Conservation (phyloP, 2,329 filamentous ascomycete genomes). For the Talaromyces sp. region DNA sequence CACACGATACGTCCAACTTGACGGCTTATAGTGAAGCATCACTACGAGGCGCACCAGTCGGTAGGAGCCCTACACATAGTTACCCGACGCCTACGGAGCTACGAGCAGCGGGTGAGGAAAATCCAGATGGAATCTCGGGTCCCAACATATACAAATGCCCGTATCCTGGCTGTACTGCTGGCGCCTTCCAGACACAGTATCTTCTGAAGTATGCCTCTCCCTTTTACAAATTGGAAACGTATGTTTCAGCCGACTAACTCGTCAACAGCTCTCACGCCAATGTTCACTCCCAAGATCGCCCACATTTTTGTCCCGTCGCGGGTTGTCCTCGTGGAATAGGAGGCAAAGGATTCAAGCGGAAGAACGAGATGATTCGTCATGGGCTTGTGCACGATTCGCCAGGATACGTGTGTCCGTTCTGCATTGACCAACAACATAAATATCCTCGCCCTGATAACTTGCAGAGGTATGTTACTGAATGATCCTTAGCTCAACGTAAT, state of each 20-base stretch:
- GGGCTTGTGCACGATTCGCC: constrained; percentile 91
- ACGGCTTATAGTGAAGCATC: constrained; percentile 29
- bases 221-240: neutral
- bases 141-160: constrained; percentile 51
- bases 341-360: constrained; percentile 66
- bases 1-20: constrained; percentile 28
- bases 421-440: constrained; percentile 86
- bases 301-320: constrained; percentile 61
- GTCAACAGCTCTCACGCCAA: constrained; percentile 50
- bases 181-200: constrained; percentile 64
- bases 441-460: constrained; percentile 95
- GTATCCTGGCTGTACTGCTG: constrained; percentile 55
- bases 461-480: constrained; percentile 64
- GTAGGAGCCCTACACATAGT: constrained; percentile 34
- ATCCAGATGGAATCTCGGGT: constrained; percentile 27
- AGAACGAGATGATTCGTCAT: constrained; percentile 69
- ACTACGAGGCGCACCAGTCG: constrained; percentile 27
- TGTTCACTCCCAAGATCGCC: constrained; percentile 61
- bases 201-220: constrained; percentile 55
- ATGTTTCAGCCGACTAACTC: constrained; percentile 14
- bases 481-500: neutral
- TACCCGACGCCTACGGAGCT: constrained; percentile 39
- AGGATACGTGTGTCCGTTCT: constrained; percentile 95
- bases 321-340: constrained; percentile 58
- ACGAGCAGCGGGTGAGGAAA: constrained; percentile 24